Conservation (phyloP, 2,329 filamentous ascomycete genomes). For the Karstenula rhodostoma region DNA sequence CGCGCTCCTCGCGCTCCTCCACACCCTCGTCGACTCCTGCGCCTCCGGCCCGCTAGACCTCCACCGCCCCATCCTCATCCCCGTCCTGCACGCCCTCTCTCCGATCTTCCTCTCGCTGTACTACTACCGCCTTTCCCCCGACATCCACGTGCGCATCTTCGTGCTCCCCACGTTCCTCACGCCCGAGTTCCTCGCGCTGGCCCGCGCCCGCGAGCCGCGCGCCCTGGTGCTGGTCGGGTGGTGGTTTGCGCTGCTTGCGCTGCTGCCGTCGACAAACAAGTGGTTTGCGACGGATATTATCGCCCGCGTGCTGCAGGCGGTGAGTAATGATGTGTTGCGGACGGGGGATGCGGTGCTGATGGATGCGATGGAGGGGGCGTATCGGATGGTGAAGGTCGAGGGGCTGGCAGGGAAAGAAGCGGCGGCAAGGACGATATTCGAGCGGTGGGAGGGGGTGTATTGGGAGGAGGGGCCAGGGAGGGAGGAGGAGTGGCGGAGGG, state of each 20-base stretch:
- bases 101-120: slow-evolving; percentile 46
- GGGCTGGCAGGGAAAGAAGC: slow-evolving; percentile 26
- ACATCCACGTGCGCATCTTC: slow-evolving; percentile 40
- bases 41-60: slow-evolving; percentile 27
- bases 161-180: slow-evolving; percentile 42
- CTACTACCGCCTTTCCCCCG: slow-evolving; percentile 38
- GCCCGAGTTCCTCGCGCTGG: slow-evolving; percentile 36
- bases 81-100: slow-evolving; percentile 39
- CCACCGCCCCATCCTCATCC: slow-evolving; percentile 31
- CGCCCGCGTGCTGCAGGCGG: slow-evolving; percentile 27
- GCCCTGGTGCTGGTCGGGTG: slow-evolving; percentile 39
- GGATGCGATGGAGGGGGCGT: slow-evolving; percentile 31
- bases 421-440: slow-evolving; percentile 37
- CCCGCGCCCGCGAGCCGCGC: slow-evolving; percentile 32
- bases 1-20: slow-evolving; percentile 32
- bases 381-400: slow-evolving; percentile 25
- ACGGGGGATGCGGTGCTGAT: slow-evolving; percentile 21
- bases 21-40: slow-evolving; percentile 23
- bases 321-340: slow-evolving; percentile 29
- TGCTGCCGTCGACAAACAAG: slow-evolving; percentile 30
- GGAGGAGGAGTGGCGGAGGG: slow-evolving; percentile 26
- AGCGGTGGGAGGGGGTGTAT: slow-evolving; percentile 34
- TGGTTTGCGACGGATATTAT: slow-evolving; percentile 34
- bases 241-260: slow-evolving; percentile 37
- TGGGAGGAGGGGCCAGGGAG: slow-evolving; percentile 37